These are phyloP conservation scores for Lactarius indigo DNA, from an alignment of 768 basidiomycete species.

Conservation along the genomic window DNA sequence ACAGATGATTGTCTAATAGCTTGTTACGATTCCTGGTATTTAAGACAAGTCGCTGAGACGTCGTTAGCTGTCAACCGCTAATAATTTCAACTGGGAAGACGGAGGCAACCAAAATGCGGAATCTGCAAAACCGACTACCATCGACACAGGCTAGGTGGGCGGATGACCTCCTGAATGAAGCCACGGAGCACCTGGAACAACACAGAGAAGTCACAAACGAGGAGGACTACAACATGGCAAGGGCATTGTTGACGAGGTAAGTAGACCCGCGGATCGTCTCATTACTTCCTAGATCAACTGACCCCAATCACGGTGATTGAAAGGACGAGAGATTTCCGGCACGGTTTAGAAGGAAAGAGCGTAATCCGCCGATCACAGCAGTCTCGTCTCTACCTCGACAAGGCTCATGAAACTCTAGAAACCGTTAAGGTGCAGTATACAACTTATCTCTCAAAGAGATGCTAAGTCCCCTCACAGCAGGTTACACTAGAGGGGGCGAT, in stretches of 20 bases:
- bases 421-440: not conserved
- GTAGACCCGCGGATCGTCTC: not conserved
- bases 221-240: conserved; percentile 7
- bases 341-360: conserved; percentile 2
- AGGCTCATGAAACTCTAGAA: not conserved
- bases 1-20: not conserved
- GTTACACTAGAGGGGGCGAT: not conserved
- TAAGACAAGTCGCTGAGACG: not conserved
- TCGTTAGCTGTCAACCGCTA: not conserved
- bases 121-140: not conserved
- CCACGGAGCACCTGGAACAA: not conserved
- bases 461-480: not conserved
- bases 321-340: not conserved
- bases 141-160: not conserved
- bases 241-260: conserved; percentile 1
- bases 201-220: not conserved
- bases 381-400: conserved; percentile 10
- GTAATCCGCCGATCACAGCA: not conserved
- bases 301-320: not conserved
- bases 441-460: not conserved
- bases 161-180: conserved; percentile 2
- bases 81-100: not conserved
- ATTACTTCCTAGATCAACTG: not conserved
- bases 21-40: not conserved
- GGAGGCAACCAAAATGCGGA: not conserved